Evolutionary conservation across 1,284 basidiomycete species (phyloP).

Genomic region (Irpex sp.): DNA sequence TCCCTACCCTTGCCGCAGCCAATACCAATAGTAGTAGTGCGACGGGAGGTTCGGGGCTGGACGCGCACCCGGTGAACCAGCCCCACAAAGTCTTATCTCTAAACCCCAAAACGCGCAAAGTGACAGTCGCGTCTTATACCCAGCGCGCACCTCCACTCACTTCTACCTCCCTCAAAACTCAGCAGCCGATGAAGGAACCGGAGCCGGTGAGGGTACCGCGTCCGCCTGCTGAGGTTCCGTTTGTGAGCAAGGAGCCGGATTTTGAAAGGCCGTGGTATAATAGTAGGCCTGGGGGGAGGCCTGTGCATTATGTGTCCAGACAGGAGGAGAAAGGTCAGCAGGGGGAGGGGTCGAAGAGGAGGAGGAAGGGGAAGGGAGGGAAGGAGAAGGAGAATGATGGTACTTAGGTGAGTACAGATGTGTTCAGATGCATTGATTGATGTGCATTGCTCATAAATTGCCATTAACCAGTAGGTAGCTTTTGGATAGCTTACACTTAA

Average conservation of each 20-base stretch:
- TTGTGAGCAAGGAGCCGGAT: neutral
- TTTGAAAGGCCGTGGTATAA: neutral
- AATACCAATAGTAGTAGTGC: slow-evolving; percentile 7
- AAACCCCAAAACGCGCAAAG: slow-evolving; percentile 46
- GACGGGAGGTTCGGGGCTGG: slow-evolving; percentile 6
- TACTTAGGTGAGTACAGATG: too few species aligned
- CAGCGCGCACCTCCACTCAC: neutral
- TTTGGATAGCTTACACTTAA: too few species aligned
- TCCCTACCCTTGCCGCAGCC: slow-evolving; percentile 47
- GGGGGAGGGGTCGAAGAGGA: neutral
- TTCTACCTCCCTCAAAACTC: too few species aligned
- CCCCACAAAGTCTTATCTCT: slow-evolving; percentile 61
- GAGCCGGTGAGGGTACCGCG: neutral
- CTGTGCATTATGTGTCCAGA: neutral
- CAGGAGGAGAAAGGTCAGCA: too few species aligned
- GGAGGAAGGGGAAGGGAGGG: neutral
- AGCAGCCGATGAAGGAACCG: neutral
- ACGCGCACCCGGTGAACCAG: slow-evolving; percentile 28
- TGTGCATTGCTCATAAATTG: too few species aligned
- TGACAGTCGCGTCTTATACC: slow-evolving; percentile 31
- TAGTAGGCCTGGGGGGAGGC: neutral
- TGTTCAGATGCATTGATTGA: too few species aligned
- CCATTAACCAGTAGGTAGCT: too few species aligned
- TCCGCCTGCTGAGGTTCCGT: neutral
- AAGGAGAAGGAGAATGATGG: neutral